Evolutionary conservation across 1,284 basidiomycete genomes (phyloP).

Genomic region (Microbotryum lychnidis-dioicae): DNA sequence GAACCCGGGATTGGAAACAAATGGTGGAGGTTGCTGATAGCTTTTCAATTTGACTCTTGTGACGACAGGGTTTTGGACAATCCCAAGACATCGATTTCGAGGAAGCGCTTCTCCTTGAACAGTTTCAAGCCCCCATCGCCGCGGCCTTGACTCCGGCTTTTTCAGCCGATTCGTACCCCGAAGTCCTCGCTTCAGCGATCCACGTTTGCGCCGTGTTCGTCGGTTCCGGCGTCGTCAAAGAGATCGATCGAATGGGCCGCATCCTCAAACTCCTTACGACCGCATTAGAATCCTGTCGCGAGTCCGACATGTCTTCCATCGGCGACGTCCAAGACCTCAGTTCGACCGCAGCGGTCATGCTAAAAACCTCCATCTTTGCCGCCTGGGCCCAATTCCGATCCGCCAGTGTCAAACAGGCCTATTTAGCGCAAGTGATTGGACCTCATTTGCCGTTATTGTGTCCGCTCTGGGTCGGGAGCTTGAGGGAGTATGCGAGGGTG

Average conservation of each 20-base stretch:
- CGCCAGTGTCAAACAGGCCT: constrained; percentile 62
- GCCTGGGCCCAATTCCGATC: constrained; percentile 94
- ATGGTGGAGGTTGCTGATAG: background rate
- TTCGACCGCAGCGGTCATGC: constrained; percentile 89
- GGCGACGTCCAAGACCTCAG: constrained; percentile 82
- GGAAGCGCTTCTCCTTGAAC: constrained; percentile 83
- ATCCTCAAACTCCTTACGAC: constrained; percentile 70
- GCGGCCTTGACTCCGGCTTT: constrained; percentile 97
- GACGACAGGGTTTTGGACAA: constrained; percentile 62
- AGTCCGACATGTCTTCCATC: constrained; percentile 70
- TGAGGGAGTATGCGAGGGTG: constrained; percentile 87
- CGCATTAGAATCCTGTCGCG: constrained; percentile 84
- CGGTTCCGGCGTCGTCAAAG: constrained; percentile 88
- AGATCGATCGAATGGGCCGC: constrained; percentile 81
- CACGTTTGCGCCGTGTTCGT: constrained; percentile 93
- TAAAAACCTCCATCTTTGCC: constrained; percentile 83
- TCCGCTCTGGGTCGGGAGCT: constrained; percentile 76
- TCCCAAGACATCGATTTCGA: constrained; percentile 90
- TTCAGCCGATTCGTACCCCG: constrained; percentile 85
- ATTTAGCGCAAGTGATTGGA: constrained; percentile 72
- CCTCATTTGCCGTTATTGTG: constrained; percentile 69
- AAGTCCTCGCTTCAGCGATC: constrained; percentile 85
- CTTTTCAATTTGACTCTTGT: background rate
- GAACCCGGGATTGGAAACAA: background rate
- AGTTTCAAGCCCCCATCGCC: constrained; percentile 96